Base-by-base conservation (phyloP, 371 early-diverging fungal genomes). In the Mucor velutinosus region DNA sequence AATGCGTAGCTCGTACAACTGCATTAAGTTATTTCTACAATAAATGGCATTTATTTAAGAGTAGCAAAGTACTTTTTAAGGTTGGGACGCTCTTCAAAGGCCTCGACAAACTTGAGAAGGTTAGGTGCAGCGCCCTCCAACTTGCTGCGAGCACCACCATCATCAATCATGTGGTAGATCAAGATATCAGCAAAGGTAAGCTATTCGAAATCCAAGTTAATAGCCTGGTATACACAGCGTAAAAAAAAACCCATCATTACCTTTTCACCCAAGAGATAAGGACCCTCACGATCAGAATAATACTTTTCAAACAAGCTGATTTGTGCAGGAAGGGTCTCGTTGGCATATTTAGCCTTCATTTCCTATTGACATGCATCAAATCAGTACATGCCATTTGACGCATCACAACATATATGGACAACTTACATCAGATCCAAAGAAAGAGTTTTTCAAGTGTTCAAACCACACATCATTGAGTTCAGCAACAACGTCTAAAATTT, bases 151-250 rank as follows among this genome's bases (percentile, higher is more conserved):
- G 55, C 59, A 8, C 19, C 29, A 17, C 65, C 70, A 39, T 72
- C 67, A 17, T 70, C 68, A 62, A 74, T 58, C 27, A 62, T 51
- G 30, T 75, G 75, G 19, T 72, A 77, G 0, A 77, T 56, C 29
- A 75, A 47, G 25, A 77, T 67, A 23, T 77, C 77, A 27, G 72
- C 35, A 43, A 72, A 77, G 21, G 71, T 41, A 21, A 76, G 65
- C 62, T 65, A 10, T 7, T 39, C 17, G 15, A 29, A 35, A 32
- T 19, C 8, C 30, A 4, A 5, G 17, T 27, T 45, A 25, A 5
- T 51, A n/a, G 15, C 6, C 8, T 45, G 25, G 23, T 53, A 61
- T 60, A 19, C 19, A 14, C 15, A 39, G 4, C 14, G 14, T 39
- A 39, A 12, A 10, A 21, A 4, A 19, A 47, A 21, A 19, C 21